Conservation (phyloP, 805 yeast species). For the Metschnikowia lunata region DNA sequence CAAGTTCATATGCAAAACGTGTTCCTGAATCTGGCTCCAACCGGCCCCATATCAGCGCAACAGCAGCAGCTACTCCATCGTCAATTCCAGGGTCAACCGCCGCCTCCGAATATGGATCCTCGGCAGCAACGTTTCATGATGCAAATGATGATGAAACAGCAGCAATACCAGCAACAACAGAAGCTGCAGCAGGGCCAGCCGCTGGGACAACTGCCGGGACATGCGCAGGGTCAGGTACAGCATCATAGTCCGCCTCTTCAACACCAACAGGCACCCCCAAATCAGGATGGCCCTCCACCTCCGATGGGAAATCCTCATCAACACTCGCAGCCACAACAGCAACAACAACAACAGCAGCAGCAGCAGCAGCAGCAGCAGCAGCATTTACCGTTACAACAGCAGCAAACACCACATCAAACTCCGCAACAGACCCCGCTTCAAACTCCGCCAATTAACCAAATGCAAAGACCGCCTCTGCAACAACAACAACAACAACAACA, state of each 20-base stretch:
- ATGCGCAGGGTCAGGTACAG: constrained; percentile 10
- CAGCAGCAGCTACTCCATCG: constrained; percentile 3
- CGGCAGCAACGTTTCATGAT: constrained; percentile 22
- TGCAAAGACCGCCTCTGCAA: constrained; percentile 1
- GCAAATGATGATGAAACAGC: constrained; percentile 25
- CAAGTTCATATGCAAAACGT: not conserved
- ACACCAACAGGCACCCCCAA: not conserved
- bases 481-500: not conserved
- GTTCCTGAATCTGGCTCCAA: not conserved
- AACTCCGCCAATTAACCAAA: constrained; percentile 7
- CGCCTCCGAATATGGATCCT: constrained; percentile 8
- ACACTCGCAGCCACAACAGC: constrained; percentile 4
- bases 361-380: constrained; percentile 11
- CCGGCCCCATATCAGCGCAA: not conserved
- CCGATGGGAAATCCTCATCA: not conserved
- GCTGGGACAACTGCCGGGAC: not conserved
- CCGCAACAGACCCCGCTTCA: constrained; percentile 8
- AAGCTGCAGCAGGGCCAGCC: constrained; percentile 19
- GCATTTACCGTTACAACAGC: constrained; percentile 7
- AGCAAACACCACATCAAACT: constrained; percentile 10
- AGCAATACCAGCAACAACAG: constrained; percentile 18
- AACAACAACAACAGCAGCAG: constrained; percentile 4
- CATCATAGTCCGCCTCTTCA: constrained; percentile 19
- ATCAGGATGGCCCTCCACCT: not conserved
- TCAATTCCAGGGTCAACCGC: constrained; percentile 1